Base-by-base conservation (phyloP, 2,329 filamentous ascomycete species). In the Nigrospora oryzae region DNA sequence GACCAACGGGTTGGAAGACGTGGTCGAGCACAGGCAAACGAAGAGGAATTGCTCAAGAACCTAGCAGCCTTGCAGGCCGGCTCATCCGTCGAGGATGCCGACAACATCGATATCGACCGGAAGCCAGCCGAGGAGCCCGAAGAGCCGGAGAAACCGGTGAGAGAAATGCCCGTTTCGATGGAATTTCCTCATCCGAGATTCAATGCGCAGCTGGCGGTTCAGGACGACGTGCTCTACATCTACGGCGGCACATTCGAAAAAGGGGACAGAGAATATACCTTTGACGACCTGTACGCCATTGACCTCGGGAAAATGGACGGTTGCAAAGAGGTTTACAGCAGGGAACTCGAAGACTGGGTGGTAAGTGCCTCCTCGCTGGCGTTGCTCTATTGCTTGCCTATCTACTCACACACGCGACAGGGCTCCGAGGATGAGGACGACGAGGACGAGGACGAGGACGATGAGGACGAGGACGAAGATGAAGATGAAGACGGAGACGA, bases 161-260 rank as follows among this genome's bases (percentile, higher is more conserved):
- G 83, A 49, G 75, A 84, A 49, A 77, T 79, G 75, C 70, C 77
- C 0, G 70, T 90, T 2, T 75, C 76, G 1, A 86, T 86, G 69
- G 90, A 95, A 60, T 83, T 94, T 60, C 93, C 93, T 4, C 90
- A 96, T 56, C 77, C 82, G 15, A 77, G 93, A 42, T 98, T 98
- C 69, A 97, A 97, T 55, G 84, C 89, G 1, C 86, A 93, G 53
- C 69, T 97, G 35, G 81, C 91, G 1, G 88, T 97, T 1, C 90
- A 97, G 64, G 88, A 90, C 52, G 93, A 98, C 61, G 81, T 87
- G 10, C 74, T 97, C 1, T 98, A 91, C 66, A 88, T 97, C 44
- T 97, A 94, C 58, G 90, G 93, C 30, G 93, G 93, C 15, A 98
- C 91, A 0, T 96, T 86, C 56, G 93, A 98, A 61, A 93, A 95